Conservation (phyloP, 1,139 yeast genomes). For the Oligophagozyma castellii region DNA sequence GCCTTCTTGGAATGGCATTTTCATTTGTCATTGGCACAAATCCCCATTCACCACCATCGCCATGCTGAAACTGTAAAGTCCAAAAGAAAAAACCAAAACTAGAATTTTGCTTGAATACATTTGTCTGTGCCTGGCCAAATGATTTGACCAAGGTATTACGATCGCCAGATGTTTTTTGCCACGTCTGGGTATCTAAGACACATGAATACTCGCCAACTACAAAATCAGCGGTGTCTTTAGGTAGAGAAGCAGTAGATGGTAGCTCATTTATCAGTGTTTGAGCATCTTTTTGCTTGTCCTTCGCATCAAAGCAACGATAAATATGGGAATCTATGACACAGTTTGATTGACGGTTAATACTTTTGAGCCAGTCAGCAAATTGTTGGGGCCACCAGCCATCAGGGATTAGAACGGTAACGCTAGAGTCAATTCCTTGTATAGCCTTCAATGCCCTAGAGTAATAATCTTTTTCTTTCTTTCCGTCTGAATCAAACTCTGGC, state of each 20-base stretch:
- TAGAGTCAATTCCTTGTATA: constrained; percentile 41
- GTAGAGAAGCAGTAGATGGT: constrained; percentile 35
- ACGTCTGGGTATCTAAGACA: constrained; percentile 61
- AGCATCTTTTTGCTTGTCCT: constrained; percentile 54
- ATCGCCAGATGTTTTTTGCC: constrained; percentile 41
- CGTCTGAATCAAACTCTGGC: constrained; percentile 46
- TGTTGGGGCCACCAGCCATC: constrained; percentile 90
- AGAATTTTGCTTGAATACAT: constrained; percentile 37
- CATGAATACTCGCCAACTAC: constrained; percentile 86
- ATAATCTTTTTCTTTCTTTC: constrained; percentile 41
- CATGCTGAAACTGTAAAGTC: constrained; percentile 78
- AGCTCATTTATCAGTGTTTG: constrained; percentile 48
- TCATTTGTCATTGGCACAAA: constrained; percentile 60
- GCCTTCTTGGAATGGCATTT: constrained; percentile 38
- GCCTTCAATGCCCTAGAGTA: constrained; percentile 54
- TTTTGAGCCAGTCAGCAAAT: constrained; percentile 56
- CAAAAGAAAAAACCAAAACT: constrained; percentile 69
- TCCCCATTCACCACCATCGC: constrained; percentile 97
- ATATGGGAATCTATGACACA: constrained; percentile 73
- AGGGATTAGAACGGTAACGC: constrained; percentile 63
- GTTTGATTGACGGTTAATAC: constrained; percentile 34
- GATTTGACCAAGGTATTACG: constrained; percentile 33
- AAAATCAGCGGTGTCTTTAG: constrained; percentile 47
- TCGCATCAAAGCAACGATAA: constrained; percentile 72
- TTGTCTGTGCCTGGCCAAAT: constrained; percentile 34